phyloP scores from a whole-genome alignment of 305 asterid genomes.

The Plantago lanceolata region DNA sequence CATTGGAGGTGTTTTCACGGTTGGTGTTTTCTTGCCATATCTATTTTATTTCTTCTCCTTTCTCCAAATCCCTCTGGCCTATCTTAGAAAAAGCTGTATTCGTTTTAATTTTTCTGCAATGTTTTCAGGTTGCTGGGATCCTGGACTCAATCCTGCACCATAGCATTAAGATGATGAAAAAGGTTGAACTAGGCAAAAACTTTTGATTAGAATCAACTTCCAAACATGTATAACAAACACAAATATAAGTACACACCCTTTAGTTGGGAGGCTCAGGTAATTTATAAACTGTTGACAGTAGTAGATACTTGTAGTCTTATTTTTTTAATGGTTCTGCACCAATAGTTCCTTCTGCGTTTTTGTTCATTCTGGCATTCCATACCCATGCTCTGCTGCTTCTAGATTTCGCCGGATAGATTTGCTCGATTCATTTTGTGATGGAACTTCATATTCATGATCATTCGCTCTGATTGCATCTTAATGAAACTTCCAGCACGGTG shows the following conservation, averaged over 20 bases:
- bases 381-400: too few relatives aligned
- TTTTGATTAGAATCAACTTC: constrained; percentile 42
- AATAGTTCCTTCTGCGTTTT: not conserved
- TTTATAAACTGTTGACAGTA: constrained; percentile 24
- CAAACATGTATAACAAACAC: constrained; percentile 10
- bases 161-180: constrained; percentile 59
- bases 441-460: too few relatives aligned
- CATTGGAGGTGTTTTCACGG: constrained; percentile 98
- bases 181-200: constrained; percentile 89
- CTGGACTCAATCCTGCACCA: constrained; percentile 78
- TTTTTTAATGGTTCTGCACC: not conserved
- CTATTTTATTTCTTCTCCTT: not conserved
- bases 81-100: not conserved
- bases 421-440: too few relatives aligned
- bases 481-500: too few relatives aligned
- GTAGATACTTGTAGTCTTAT: too few relatives aligned
- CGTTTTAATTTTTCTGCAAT: constrained; percentile 10
- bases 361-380: too few relatives aligned
- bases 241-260: constrained; percentile 15
- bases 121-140: constrained; percentile 91
- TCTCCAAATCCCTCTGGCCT: not conserved
- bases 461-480: too few relatives aligned
- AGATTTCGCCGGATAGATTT: too few relatives aligned
- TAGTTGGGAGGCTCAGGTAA: constrained; percentile 22
- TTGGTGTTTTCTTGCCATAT: constrained; percentile 34